Evolutionary conservation across 345 rosid genomes (phyloP), one percentile per base, ranked within the genome.

Genomic region (Hypericum androsaemum): DNA sequence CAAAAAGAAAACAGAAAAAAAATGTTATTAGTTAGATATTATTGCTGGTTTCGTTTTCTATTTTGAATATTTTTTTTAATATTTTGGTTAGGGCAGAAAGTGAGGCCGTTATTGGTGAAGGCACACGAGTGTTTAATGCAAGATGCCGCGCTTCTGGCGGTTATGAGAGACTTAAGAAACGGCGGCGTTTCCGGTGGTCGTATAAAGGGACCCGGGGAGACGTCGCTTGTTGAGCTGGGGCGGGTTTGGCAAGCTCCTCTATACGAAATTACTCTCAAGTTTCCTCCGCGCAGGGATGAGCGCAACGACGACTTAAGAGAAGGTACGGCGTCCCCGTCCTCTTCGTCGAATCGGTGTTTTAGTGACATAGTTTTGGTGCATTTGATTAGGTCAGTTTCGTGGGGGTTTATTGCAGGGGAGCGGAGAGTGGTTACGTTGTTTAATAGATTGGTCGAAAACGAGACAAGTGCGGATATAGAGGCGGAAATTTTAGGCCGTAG

Each of bases 201-300:
- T 32, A 47, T 9, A n/a, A 13, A 7, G 10, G 16, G 5, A 46
- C 5, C 28, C 5, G 12, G 14, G 37, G 74, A 68, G 45, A 53
- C 52, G 46, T 83, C 88, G 3, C 77, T 89, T 60, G 44, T 82
- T 47, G 90, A 80, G 59, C 75, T 83, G 5, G 85, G 88, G 47
- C 67, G 64, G 43, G 83, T 83, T 56, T 89, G 90, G 95, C 88
- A 80, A 58, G 94, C 90, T 54, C 76, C 88, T 54, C 43, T 88
- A 48, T 84, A 69, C 9, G 95, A 83, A 71, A 79, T 87, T 39
- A 62, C 79, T 46, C 64, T 82, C 28, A 52, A 66, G 64, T 72
- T 66, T 17, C 63, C 42, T 6, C 71, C 8, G 32, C 50, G 43
- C 43, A 47, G 61, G 12, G 32, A 22, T 22, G 13, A 58, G 50